Evolutionary conservation across 176 grass and related monocot species (phyloP).

Genomic region (Aechmea fasciata): DNA sequence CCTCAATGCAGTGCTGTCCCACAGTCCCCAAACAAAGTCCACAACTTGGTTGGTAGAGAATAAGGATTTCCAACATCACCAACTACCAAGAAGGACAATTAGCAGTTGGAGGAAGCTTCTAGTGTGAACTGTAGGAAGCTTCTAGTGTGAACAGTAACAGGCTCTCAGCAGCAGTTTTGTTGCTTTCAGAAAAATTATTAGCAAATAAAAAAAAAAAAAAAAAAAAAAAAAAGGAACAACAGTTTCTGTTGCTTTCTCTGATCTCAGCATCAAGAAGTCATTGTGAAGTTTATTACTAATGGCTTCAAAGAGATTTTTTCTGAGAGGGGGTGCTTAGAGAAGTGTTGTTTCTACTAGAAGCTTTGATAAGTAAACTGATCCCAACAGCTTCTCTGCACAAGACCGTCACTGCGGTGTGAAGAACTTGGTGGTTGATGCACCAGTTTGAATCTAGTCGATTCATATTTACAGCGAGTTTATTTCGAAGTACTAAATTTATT

Average conservation of each 20-base stretch:
- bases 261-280: not conserved
- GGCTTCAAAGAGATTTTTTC: not conserved
- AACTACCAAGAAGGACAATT: not conserved
- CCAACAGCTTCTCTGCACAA: too few relatives aligned
- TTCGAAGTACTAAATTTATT: too few relatives aligned
- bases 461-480: too few relatives aligned
- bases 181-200: not conserved
- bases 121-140: not conserved
- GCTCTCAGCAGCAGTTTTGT: not conserved
- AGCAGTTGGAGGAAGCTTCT: not conserved
- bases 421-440: too few relatives aligned
- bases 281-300: not conserved
- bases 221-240: too few relatives aligned
- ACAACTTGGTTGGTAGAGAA: not conserved
- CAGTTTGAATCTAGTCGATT: too few relatives aligned
- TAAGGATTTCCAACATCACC: not conserved
- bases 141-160: not conserved
- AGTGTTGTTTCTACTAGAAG: too few relatives aligned
- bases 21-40: not conserved
- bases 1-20: not conserved
- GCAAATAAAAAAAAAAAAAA: too few relatives aligned
- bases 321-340: not conserved
- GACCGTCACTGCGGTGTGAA: too few relatives aligned
- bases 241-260: too few relatives aligned
- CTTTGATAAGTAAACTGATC: too few relatives aligned